A percentile compares a stretch with the other conserved stretches of the same genome.
Evolutionary conservation across 2,329 filamentous ascomycete species (phyloP).

Genomic region (Cytospora paraplurivora): DNA sequence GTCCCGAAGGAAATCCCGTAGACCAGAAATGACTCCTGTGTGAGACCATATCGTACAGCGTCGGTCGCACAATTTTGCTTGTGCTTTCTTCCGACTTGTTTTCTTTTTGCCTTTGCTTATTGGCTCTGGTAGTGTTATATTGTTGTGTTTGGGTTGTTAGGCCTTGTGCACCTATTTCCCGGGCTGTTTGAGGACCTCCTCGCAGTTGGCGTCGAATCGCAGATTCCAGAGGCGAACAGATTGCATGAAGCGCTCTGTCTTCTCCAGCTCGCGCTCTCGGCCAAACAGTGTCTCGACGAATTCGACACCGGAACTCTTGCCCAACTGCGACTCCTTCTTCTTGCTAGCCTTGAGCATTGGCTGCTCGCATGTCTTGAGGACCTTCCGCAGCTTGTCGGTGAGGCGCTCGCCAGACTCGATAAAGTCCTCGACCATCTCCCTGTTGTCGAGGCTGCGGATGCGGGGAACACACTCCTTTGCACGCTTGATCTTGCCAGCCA

Average conservation of each 20-base stretch:
- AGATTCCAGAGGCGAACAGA: slow-evolving; percentile 86
- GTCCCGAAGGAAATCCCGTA: slow-evolving; percentile 21
- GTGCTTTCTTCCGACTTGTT: slow-evolving; percentile 11
- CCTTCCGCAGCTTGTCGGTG: slow-evolving; percentile 78
- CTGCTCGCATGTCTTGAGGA: slow-evolving; percentile 88
- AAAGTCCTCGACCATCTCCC: slow-evolving; percentile 86
- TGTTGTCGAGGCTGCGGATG: slow-evolving; percentile 72
- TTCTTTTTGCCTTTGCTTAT: not conserved
- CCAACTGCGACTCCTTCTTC: slow-evolving; percentile 75
- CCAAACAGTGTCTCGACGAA: slow-evolving; percentile 97
- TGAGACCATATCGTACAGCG: slow-evolving; percentile 26
- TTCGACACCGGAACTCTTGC: slow-evolving; percentile 88
- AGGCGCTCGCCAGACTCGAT: slow-evolving; percentile 85
- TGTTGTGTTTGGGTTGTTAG: not conserved
- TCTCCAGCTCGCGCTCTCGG: slow-evolving; percentile 83
- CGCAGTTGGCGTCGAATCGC: slow-evolving; percentile 94
- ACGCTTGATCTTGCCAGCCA: slow-evolving; percentile 91
- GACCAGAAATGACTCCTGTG: slow-evolving; percentile 4
- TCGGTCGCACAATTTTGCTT: not conserved
- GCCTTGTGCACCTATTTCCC: slow-evolving; percentile 46
- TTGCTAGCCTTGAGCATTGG: slow-evolving; percentile 93
- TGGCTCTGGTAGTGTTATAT: not conserved
- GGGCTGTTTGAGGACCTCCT: slow-evolving; percentile 74
- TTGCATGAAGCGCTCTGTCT: slow-evolving; percentile 92
- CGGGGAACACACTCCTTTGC: slow-evolving; percentile 75